Base-by-base conservation (phyloP, 139 green algal genomes). In the Raphidocelis subcapitata region DNA sequence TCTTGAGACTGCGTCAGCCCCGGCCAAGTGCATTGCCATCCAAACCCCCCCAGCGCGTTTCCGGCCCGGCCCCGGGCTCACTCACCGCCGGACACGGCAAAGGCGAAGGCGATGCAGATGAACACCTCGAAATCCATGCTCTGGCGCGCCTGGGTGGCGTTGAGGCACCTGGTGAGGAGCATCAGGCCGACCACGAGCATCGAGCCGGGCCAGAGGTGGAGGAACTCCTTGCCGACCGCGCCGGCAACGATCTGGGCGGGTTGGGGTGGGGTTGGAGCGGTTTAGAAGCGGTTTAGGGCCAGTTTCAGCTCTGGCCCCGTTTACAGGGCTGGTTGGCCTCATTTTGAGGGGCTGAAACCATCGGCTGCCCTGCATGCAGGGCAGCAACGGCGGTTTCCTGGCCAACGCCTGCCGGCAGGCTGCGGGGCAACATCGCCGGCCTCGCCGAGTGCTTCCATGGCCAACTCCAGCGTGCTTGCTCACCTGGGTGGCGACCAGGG, bases 141-240 rank as follows among this genome's bases (percentile, higher is more conserved):
- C 5, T 63, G 35, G 35, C 79, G 69, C 3, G 82, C 86, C 74
- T 91, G 85, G 41, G 85, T 69, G 2, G 64, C 76, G 62, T 57
- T 83, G 73, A 89, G 73, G 77, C 86, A 94, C 26, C 89, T 84
- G 4, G 82, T 87, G 26, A 86, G 28, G 23, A 94, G 72, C 89
- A 94, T 90, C 47, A 85, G 54, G 8, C 57, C 82, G 0, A 82
- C 85, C 1, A 79, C 83, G 5, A 94, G 66, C 15, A 86, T 74
- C 12, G 86, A 79, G 2, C 62, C 67, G 0, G 86, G 74, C 76
- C 83, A 85, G 32, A 91, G 69, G 68, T 86, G 68, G 51, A 84
- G 68, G 62, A 82, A 81, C 46, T 80, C 71, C 20, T 75, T 44
- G 41, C 57, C 46, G 31, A 69, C 77, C 16, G 74, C 62, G n/a